Evolutionary conservation across 352 stramenopile species (phyloP).

Genomic region (Phytophthora agathidicida): DNA sequence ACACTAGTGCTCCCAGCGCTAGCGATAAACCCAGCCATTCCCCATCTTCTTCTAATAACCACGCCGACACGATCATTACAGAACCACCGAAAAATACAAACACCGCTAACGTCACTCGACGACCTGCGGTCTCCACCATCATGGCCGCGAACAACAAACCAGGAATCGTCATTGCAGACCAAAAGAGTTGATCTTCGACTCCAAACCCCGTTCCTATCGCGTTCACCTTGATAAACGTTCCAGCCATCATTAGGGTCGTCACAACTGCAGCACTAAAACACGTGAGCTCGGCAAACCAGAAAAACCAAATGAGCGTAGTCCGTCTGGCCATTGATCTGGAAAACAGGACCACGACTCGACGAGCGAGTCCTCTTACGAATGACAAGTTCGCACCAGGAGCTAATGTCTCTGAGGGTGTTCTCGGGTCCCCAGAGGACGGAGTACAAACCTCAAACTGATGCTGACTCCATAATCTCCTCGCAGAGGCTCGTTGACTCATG

Average conservation of each 20-base stretch:
- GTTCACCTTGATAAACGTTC: conserved; percentile 33
- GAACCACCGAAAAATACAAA: conserved; percentile 35
- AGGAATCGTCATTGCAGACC: conserved; percentile 41
- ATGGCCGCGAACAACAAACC: conserved; percentile 47
- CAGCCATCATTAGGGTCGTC: conserved; percentile 34
- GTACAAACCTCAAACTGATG: conserved; percentile 25
- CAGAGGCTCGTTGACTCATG: conserved; percentile 27
- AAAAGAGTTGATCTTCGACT: conserved; percentile 40
- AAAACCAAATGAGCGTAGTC: conserved; percentile 54
- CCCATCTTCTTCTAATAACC: conserved; percentile 25
- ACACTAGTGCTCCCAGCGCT: conserved; percentile 20
- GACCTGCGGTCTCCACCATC: conserved; percentile 44
- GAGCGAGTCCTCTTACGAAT: conserved; percentile 41
- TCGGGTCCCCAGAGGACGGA: conserved; percentile 21
- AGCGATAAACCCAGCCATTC: conserved; percentile 31
- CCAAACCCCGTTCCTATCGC: conserved; percentile 4
- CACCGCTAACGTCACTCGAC: conserved; percentile 38
- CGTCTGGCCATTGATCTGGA: conserved; percentile 39
- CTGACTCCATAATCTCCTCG: conserved; percentile 26
- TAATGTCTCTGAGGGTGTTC: conserved; percentile 35
- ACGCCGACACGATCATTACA: conserved; percentile 34
- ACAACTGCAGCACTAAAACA: conserved; percentile 29
- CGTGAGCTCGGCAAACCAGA: conserved; percentile 38
- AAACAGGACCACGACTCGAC: conserved; percentile 52
- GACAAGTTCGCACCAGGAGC: conserved; percentile 36